These are phyloP conservation scores for Penicillium sp. DNA, from an alignment of 2,329 filamentous ascomycete genomes.

Conservation along the genomic window DNA sequence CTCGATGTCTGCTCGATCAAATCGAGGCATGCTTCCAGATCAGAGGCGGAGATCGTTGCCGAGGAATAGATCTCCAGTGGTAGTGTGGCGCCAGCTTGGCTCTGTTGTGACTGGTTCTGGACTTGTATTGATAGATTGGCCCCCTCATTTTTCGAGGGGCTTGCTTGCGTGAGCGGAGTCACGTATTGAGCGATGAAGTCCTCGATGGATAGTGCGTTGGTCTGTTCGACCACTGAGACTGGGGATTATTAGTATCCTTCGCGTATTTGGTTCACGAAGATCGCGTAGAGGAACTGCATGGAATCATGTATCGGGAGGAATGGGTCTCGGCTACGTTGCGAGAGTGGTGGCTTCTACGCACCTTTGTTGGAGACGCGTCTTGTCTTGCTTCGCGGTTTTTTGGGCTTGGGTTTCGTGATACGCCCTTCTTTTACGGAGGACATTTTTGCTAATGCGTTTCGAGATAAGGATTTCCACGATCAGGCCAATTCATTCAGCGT, in stretches of 20 bases:
- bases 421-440: slow-evolving; percentile 23
- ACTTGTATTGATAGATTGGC: neutral
- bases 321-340: neutral
- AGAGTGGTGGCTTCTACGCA: slow-evolving; percentile 9
- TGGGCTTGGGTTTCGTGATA: slow-evolving; percentile 23
- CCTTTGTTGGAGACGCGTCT: slow-evolving; percentile 21
- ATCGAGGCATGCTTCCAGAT: slow-evolving; percentile 50
- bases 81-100: slow-evolving; percentile 4
- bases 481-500: neutral
- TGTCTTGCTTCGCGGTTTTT: slow-evolving; percentile 6
- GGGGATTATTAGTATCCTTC: slow-evolving; percentile 18
- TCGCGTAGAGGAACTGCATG: no score
- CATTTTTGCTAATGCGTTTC: neutral
- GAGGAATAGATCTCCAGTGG: slow-evolving; percentile 34
- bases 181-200: slow-evolving; percentile 41
- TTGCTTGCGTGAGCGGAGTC: slow-evolving; percentile 12
- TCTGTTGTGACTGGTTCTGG: neutral
- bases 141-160: slow-evolving; percentile 8
- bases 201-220: slow-evolving; percentile 40
- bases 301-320: no score
- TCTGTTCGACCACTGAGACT: slow-evolving; percentile 39
- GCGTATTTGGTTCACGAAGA: neutral
- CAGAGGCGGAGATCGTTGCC: slow-evolving; percentile 35
- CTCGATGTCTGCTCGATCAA: slow-evolving; percentile 55
- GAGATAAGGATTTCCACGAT: neutral